A percentile compares a stretch with the other conserved stretches of the same genome.
Evolutionary conservation across 1,284 basidiomycete species (phyloP).

Genomic region (Boletus smithii): DNA sequence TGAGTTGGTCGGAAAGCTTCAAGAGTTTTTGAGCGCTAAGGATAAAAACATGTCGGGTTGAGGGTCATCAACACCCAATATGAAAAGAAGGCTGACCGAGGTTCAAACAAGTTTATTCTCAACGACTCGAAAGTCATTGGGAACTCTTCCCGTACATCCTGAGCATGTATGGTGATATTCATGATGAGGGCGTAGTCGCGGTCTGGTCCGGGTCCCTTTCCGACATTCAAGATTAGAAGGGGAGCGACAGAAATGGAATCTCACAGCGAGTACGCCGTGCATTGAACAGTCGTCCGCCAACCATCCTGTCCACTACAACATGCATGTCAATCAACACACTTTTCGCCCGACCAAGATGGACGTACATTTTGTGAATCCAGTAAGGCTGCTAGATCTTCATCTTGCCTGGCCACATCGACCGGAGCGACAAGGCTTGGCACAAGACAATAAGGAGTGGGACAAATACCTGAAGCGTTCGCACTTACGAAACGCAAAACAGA

Average conservation of each 20-base stretch:
- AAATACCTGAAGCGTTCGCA: no score
- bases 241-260: no score
- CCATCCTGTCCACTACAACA: slow-evolving; percentile 24
- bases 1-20: slow-evolving; percentile 35
- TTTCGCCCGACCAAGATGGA: slow-evolving; percentile 25
- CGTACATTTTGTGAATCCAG: no score
- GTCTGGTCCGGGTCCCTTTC: slow-evolving; percentile 29
- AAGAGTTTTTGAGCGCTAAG: slow-evolving; percentile 41
- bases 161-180: slow-evolving; percentile 22
- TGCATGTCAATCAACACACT: slow-evolving; percentile 26
- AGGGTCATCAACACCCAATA: no score
- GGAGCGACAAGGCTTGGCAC: slow-evolving; percentile 32
- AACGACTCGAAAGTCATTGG: slow-evolving; percentile 22
- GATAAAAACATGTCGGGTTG: neutral
- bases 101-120: slow-evolving; percentile 34
- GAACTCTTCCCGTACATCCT: slow-evolving; percentile 31
- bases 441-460: neutral
- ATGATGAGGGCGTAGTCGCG: slow-evolving; percentile 34
- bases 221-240: neutral
- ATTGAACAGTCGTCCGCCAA: slow-evolving; percentile 23
- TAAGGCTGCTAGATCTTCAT: slow-evolving; percentile 37
- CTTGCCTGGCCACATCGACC: slow-evolving; percentile 32
- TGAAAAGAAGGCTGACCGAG: no score
- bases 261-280: slow-evolving; percentile 18
- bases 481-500: slow-evolving; percentile 43